Evolutionary conservation across 345 rosid genomes (phyloP).

Genomic region (Populus nigra): DNA sequence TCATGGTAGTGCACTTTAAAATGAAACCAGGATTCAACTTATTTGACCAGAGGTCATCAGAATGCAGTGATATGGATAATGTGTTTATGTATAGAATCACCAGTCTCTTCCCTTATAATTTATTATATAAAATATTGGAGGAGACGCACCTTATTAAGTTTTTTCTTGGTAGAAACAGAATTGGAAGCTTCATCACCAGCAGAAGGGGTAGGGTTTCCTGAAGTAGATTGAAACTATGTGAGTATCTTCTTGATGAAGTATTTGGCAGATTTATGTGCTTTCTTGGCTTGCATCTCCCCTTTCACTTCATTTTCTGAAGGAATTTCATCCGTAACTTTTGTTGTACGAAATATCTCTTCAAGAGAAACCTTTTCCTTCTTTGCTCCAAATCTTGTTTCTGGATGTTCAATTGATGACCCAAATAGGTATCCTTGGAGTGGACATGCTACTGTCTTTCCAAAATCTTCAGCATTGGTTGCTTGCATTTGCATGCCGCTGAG

Average conservation of each 20-base stretch:
- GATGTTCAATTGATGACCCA: conserved; percentile 55
- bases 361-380: conserved; percentile 70
- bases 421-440: conserved; percentile 88
- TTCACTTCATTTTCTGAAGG: conserved; percentile 33
- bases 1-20: not conserved
- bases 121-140: conserved; percentile 11
- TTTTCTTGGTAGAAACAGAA: conserved; percentile 52
- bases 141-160: conserved; percentile 57
- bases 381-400: conserved; percentile 46
- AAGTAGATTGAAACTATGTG: conserved; percentile 48
- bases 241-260: conserved; percentile 61
- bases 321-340: conserved; percentile 45
- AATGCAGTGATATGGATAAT: not conserved
- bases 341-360: conserved; percentile 60
- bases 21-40: not conserved
- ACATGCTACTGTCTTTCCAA: conserved; percentile 37
- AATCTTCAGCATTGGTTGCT: conserved; percentile 41
- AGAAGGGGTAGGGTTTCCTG: conserved; percentile 31
- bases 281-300: conserved; percentile 44
- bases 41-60: not conserved
- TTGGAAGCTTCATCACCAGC: conserved; percentile 25
- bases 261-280: conserved; percentile 51
- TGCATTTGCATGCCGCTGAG: conserved; percentile 50
- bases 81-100: not conserved
- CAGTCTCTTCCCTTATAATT: not conserved